A percentile compares a stretch with the other conserved stretches of the same genome.
Conservation (phyloP, 164 flowering plant genomes). For the Magnolia changhungtana region DNA sequence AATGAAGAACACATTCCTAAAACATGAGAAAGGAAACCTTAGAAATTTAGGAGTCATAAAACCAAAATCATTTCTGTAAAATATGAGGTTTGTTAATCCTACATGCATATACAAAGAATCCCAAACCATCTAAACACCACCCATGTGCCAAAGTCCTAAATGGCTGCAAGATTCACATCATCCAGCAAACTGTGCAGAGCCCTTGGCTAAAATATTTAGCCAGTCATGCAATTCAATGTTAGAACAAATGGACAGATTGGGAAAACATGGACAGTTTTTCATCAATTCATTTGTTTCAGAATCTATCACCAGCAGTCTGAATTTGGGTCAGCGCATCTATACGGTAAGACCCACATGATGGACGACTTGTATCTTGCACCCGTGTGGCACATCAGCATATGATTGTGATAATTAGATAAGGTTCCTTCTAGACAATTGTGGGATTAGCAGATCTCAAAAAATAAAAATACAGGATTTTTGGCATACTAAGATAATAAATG, state of each 20-base stretch:
- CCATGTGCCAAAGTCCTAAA: not conserved
- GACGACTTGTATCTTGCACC: too few species aligned
- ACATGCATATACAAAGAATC: not conserved
- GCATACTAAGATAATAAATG: not conserved
- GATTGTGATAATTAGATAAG: not conserved
- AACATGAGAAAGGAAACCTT: not conserved
- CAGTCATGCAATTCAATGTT: not conserved
- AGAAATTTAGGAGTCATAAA: slow-evolving; percentile 1
- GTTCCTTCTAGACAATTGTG: not conserved
- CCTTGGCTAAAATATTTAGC: not conserved
- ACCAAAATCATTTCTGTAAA: not conserved
- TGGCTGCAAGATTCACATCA: not conserved
- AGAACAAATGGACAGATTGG: not conserved
- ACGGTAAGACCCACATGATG: not conserved
- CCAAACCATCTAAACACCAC: not conserved
- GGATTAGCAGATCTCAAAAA: not conserved
- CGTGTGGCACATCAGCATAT: not conserved
- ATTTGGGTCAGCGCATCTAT: not conserved
- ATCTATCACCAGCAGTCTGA: not conserved
- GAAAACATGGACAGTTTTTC: not conserved
- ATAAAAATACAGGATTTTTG: not conserved
- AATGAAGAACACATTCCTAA: slow-evolving; percentile 38
- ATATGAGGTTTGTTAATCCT: not conserved
- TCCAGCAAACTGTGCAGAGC: not conserved
- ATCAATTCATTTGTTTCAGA: not conserved